Percentiles rank a stretch among this genome's conserved stretches.
Conservation (phyloP, 768 basidiomycete genomes). For the Amanita fuliginea region DNA sequence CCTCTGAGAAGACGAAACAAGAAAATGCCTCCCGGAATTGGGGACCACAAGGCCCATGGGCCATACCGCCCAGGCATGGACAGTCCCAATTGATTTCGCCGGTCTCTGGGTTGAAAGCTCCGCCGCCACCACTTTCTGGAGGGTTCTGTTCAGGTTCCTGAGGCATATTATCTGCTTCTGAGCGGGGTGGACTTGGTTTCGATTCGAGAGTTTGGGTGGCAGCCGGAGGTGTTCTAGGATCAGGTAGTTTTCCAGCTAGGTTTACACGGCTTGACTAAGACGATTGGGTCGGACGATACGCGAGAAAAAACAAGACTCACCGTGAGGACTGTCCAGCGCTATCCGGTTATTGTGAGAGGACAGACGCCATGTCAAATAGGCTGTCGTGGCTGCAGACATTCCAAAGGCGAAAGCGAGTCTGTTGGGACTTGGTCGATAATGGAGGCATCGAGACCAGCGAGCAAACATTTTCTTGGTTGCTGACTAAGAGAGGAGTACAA, state of each 20-base stretch:
- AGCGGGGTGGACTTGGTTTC: not conserved
- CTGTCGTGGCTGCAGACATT: constrained; percentile 30
- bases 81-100: constrained; percentile 99
- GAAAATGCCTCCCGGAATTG: constrained; percentile 94
- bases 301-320: constrained; percentile 12
- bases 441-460: constrained; percentile 39
- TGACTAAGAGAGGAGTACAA: not conserved
- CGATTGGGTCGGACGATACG: not conserved
- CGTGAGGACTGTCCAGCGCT: constrained; percentile 31
- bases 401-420: constrained; percentile 26
- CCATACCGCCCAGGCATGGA: constrained; percentile 98
- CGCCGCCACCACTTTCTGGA: constrained; percentile 17
- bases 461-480: constrained; percentile 33
- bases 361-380: constrained; percentile 40
- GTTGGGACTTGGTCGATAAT: constrained; percentile 26
- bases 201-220: not conserved
- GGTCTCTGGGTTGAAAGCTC: constrained; percentile 90
- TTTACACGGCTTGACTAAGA: constrained; percentile 4
- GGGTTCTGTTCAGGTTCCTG: constrained; percentile 10
- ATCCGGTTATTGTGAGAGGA: constrained; percentile 29
- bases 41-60: constrained; percentile 88
- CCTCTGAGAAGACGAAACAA: constrained; percentile 90
- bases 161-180: not conserved
- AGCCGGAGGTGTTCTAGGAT: not conserved
- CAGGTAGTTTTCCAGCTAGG: not conserved